A percentile compares a stretch with the other conserved stretches of the same genome.
phyloP scores from a whole-genome alignment of 228 moss, liverwort and hornwort species.

The Sphagnum fallax region DNA sequence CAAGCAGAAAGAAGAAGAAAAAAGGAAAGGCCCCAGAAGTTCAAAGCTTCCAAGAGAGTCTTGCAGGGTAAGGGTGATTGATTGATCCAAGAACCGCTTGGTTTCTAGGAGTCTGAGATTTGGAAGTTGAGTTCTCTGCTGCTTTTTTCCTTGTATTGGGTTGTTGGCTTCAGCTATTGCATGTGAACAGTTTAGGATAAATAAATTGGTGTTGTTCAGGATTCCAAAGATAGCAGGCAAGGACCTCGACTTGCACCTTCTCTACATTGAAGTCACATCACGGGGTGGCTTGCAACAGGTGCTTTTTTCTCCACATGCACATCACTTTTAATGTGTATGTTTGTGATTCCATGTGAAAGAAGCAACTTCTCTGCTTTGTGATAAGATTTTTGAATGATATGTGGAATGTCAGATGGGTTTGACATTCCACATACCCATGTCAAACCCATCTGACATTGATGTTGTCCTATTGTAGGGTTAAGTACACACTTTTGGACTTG shows the following conservation, averaged over 20 bases:
- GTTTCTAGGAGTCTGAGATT: not conserved
- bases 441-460: not conserved
- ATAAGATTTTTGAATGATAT: not conserved
- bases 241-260: slow-evolving; percentile 78
- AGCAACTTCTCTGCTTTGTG: too few species aligned
- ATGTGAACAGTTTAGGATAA: not conserved
- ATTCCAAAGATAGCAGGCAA: slow-evolving; percentile 96
- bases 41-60: not conserved
- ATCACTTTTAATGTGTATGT: too few species aligned
- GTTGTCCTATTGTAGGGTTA: not conserved
- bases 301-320: slow-evolving; percentile 2
- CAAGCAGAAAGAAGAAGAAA: not conserved
- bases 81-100: not conserved
- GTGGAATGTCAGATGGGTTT: too few species aligned
- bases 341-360: too few species aligned
- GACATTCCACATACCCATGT: not conserved
- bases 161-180: not conserved
- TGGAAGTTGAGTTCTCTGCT: not conserved
- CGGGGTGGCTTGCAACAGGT: slow-evolving; percentile 86
- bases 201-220: slow-evolving; percentile 15
- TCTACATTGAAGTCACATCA: slow-evolving; percentile 73
- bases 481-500: not conserved
- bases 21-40: not conserved
- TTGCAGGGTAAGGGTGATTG: not conserved
- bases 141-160: not conserved